A percentile compares a stretch with the other conserved stretches of the same genome.
phyloP scores from a whole-genome alignment of 1,284 basidiomycete genomes.

The Rhodotorula sp. region DNA sequence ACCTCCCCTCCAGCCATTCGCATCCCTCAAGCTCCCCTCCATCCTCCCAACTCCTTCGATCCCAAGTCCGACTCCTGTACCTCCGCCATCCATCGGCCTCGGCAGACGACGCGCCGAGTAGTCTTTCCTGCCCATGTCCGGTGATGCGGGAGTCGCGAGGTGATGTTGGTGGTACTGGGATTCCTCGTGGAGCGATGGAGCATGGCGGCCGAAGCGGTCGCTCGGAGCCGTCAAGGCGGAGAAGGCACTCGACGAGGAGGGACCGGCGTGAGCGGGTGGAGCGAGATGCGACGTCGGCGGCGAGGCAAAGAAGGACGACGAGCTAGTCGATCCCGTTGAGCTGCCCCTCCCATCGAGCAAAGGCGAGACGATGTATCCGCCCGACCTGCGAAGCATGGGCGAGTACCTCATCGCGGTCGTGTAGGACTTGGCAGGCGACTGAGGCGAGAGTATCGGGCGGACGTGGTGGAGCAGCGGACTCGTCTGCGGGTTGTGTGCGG shows the following conservation, averaged over 20 bases:
- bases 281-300: background rate
- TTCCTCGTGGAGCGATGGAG: too few relatives aligned
- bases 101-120: background rate
- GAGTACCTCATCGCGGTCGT: background rate
- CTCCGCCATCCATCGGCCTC: background rate
- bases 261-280: background rate
- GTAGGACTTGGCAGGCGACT: background rate
- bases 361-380: background rate
- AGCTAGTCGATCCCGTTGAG: too few relatives aligned
- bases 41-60: background rate
- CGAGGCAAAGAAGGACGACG: background rate
- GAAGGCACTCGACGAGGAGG: background rate
- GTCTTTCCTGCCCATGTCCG: too few relatives aligned
- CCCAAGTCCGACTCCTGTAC: background rate
- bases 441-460: too few relatives aligned
- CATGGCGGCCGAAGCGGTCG: too few relatives aligned
- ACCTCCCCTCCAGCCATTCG: background rate
- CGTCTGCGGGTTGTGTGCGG: background rate
- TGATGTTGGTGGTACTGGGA: too few relatives aligned
- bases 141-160: too few relatives aligned
- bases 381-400: background rate
- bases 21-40: background rate
- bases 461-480: constrained; percentile 2
- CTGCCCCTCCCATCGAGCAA: too few relatives aligned
- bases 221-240: background rate